Conservation (phyloP, 2,329 filamentous ascomycete genomes). For the Talaromyces sp. region DNA sequence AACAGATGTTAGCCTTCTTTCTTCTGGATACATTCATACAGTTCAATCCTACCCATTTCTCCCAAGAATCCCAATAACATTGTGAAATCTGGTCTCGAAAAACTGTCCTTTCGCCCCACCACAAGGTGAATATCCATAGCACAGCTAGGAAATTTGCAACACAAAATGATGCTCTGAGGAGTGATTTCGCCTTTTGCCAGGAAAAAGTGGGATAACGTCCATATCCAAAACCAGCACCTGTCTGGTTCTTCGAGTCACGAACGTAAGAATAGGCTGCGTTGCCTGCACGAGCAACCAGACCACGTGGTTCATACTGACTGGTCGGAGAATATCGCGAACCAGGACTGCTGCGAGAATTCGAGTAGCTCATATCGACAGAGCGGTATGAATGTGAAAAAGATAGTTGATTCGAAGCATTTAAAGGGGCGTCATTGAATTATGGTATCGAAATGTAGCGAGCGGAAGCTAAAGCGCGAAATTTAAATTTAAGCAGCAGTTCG, state of each 20-base stretch:
- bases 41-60: slow-evolving; percentile 70
- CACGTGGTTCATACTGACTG: slow-evolving; percentile 17
- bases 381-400: not conserved
- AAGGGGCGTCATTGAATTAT: slow-evolving; percentile 9
- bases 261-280: slow-evolving; percentile 23
- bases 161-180: slow-evolving; percentile 26
- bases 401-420: not conserved
- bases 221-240: slow-evolving; percentile 16
- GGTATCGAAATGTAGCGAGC: not conserved
- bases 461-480: not conserved
- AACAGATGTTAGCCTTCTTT: slow-evolving; percentile 16
- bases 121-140: slow-evolving; percentile 72
- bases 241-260: slow-evolving; percentile 24
- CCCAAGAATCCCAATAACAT: slow-evolving; percentile 85
- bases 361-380: slow-evolving; percentile 32
- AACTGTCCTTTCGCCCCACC: slow-evolving; percentile 80
- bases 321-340: slow-evolving; percentile 27
- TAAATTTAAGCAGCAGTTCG: too few species aligned
- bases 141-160: slow-evolving; percentile 65
- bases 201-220: slow-evolving; percentile 17
- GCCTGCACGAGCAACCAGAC: slow-evolving; percentile 18
- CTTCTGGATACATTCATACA: slow-evolving; percentile 3
- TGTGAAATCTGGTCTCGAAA: slow-evolving; percentile 67
- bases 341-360: slow-evolving; percentile 29
- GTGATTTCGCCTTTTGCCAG: slow-evolving; percentile 20